Evolutionary conservation across 169 alveolate genomes (phyloP).

Genomic region (Plasmodium cynomolgi): DNA sequence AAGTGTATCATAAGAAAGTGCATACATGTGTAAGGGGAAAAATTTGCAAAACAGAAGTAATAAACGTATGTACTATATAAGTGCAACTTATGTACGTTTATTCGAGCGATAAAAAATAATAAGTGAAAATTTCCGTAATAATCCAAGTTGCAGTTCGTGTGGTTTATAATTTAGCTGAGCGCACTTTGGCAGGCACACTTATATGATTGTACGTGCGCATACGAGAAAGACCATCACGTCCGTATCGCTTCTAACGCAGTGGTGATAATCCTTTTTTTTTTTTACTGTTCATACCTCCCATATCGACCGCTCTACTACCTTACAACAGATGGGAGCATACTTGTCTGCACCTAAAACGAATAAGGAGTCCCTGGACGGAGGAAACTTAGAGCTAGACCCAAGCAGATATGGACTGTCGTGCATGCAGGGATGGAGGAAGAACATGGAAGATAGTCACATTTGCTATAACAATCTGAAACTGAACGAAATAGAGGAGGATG

Average conservation of each 20-base stretch:
- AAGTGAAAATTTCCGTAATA: background rate
- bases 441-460: slow-evolving; percentile 97
- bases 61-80: background rate
- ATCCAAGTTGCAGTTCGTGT: background rate
- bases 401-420: slow-evolving; percentile 89
- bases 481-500: slow-evolving; percentile 74
- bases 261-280: background rate
- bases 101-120: background rate
- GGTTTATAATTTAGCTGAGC: background rate
- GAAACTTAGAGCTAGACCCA: slow-evolving; percentile 84
- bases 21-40: background rate
- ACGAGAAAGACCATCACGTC: background rate
- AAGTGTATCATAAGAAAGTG: background rate
- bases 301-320: background rate
- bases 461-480: slow-evolving; percentile 59
- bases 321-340: slow-evolving; percentile 92
- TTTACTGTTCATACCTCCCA: background rate
- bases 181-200: background rate
- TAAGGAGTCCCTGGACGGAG: slow-evolving; percentile 88
- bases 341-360: slow-evolving; percentile 91
- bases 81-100: background rate
- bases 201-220: background rate
- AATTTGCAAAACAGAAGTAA: background rate
- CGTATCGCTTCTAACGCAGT: background rate
- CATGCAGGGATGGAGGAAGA: slow-evolving; percentile 97